Evolutionary conservation across 768 basidiomycete species (phyloP), one percentile per base, ranked within the genome.

Genomic region (Lactifluus volemus): DNA sequence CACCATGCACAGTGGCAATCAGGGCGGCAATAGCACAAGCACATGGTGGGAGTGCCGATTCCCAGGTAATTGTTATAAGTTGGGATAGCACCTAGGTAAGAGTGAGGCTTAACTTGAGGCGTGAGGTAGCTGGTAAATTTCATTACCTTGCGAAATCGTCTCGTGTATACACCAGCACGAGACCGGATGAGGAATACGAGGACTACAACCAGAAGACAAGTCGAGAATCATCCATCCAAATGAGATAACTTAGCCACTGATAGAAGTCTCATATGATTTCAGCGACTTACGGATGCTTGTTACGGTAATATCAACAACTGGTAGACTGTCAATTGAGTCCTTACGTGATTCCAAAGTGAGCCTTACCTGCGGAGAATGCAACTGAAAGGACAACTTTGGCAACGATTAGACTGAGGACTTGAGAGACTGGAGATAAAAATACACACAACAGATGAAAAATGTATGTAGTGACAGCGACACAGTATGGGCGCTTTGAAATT

Each of bases 31-130:
- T 63, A 5, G 70, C 70, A 42, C 70, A 71, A 6, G 64, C 36
- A 42, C 67, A 70, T 5, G 70, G 70, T 2, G 67, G 69, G 15
- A 71, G 15, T 1, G 70, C 70, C 0, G 70, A 68, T 50, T 71
- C 70, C 70, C 70, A 71, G 3, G 68, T 65, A 21, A 71, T 55
- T 1, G 58, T 44, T 0, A 68, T 67, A 2, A 71, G 60, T 0
- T 64, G 65, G 11, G 52, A 59, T 30, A 41, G 21, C 10, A 58
- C 39, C 61, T 63, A n/a, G 8, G 9, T n/a, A 49, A 30, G 5
- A 6, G 21, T 45, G 41, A 54, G 25, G 41, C n/a, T 14, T 21
- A 7, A 21, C 4, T 19, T 14, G 49, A 49, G 17, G 10, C 6
- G 29, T 29, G 39, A 12, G 12, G 8, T 4, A 32, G 39, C 14